Conservation (phyloP, 768 basidiomycete species). For the Lentinula lateritia region DNA sequence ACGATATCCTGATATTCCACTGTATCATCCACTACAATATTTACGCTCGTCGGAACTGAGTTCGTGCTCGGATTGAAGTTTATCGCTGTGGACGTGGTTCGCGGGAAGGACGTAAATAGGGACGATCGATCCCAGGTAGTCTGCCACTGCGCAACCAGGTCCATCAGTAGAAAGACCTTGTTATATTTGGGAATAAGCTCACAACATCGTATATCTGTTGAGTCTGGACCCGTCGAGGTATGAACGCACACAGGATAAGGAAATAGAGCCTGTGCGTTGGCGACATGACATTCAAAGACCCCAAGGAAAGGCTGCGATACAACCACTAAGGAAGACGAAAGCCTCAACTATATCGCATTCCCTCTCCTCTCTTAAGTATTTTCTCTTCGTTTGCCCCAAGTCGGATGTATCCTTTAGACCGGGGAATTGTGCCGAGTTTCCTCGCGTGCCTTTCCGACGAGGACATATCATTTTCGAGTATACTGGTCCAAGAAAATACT, state of each 20-base stretch:
- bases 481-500: slow-evolving; percentile 2
- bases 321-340: too few relatives aligned
- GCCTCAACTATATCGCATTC: too few relatives aligned
- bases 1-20: slow-evolving; percentile 34
- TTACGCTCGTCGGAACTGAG: slow-evolving; percentile 16
- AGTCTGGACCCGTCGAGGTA: neutral
- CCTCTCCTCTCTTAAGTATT: too few relatives aligned
- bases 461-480: neutral
- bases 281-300: too few relatives aligned
- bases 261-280: too few relatives aligned
- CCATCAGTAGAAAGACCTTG: neutral
- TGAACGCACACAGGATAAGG: too few relatives aligned
- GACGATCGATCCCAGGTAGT: slow-evolving; percentile 25
- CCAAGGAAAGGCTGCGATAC: too few relatives aligned
- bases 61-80: slow-evolving; percentile 16
- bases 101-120: slow-evolving; percentile 23
- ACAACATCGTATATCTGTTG: slow-evolving; percentile 31
- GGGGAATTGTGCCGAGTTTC: neutral
- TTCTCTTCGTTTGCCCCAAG: neutral
- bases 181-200: slow-evolving; percentile 6
- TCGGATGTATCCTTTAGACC: neutral
- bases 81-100: slow-evolving; percentile 18
- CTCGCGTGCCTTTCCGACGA: neutral
- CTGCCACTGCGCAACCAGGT: slow-evolving; percentile 21
- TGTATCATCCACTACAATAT: slow-evolving; percentile 38